A percentile compares a stretch with the other conserved stretches of the same genome.
phyloP scores from a whole-genome alignment of 73 alveolate species.

The Paramecium tetraurelia region DNA sequence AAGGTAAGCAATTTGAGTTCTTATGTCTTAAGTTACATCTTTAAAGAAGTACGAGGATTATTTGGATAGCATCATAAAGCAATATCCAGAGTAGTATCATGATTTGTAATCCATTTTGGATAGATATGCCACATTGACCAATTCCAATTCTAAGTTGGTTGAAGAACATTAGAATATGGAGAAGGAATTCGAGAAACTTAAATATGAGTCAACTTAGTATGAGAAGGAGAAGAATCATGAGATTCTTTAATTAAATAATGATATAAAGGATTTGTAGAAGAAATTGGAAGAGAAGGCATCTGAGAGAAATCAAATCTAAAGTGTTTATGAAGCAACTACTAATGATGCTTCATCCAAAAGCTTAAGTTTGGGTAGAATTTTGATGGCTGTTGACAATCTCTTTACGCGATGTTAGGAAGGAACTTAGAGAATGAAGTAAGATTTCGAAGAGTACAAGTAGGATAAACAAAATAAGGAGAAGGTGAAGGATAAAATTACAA shows the following conservation, averaged over 20 bases:
- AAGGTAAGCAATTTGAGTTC: not conserved
- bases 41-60: constrained; percentile 83
- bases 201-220: constrained; percentile 66
- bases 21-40: constrained; percentile 54
- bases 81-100: constrained; percentile 78
- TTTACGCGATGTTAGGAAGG: constrained; percentile 54
- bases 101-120: constrained; percentile 77
- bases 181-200: constrained; percentile 73
- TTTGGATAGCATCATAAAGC: constrained; percentile 75
- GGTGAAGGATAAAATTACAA: constrained; percentile 5
- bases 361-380: constrained; percentile 51
- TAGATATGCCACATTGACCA: constrained; percentile 73
- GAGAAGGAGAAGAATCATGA: constrained; percentile 72
- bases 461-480: constrained; percentile 54
- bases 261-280: constrained; percentile 69
- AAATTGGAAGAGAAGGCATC: constrained; percentile 54
- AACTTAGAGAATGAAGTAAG: constrained; percentile 42
- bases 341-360: constrained; percentile 49
- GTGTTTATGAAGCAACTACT: constrained; percentile 29
- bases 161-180: constrained; percentile 67
- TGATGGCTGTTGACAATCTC: constrained; percentile 62
- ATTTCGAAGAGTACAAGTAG: constrained; percentile 43
- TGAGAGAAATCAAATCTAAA: constrained; percentile 46
- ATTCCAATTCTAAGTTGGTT: constrained; percentile 71
- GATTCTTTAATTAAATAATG: constrained; percentile 73